These are phyloP conservation scores for Dentiscutata heterogama DNA, from an alignment of 371 early-diverging fungal species.

Conservation along the genomic window DNA sequence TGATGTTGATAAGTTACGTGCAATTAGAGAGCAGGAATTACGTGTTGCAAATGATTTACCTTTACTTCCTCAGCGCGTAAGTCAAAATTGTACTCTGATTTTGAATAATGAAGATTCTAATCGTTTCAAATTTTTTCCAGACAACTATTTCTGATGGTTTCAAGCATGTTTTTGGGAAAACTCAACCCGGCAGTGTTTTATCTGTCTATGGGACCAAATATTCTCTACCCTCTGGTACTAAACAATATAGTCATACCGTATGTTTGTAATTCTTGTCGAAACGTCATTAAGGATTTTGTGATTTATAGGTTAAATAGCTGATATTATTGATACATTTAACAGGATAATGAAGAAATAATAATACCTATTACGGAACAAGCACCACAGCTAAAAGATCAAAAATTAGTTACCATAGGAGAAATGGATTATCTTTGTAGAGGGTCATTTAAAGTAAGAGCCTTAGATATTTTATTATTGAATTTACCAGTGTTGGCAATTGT, in stretches of 20 bases:
- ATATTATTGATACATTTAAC: background rate
- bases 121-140: slow-evolving; percentile 54
- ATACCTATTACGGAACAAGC: slow-evolving; percentile 79
- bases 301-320: too few relatives aligned
- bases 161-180: slow-evolving; percentile 66
- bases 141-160: background rate
- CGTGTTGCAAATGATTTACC: background rate
- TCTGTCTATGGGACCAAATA: slow-evolving; percentile 73
- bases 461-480: too few relatives aligned
- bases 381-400: slow-evolving; percentile 66
- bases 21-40: slow-evolving; percentile 34
- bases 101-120: too few relatives aligned
- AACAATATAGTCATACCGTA: slow-evolving; percentile 63
- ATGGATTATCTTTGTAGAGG: slow-evolving; percentile 80
- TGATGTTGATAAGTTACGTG: slow-evolving; percentile 21
- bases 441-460: slow-evolving; percentile 73
- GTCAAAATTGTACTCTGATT: background rate
- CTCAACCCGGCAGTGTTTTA: slow-evolving; percentile 61
- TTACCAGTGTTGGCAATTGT: too few relatives aligned
- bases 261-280: background rate
- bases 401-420: slow-evolving; percentile 67
- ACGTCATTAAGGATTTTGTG: background rate
- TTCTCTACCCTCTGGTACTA: slow-evolving; percentile 78
- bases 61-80: slow-evolving; percentile 8
- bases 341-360: slow-evolving; percentile 84